Conservation (phyloP, 768 basidiomycete species). For the Kwoniella heveanensis region DNA sequence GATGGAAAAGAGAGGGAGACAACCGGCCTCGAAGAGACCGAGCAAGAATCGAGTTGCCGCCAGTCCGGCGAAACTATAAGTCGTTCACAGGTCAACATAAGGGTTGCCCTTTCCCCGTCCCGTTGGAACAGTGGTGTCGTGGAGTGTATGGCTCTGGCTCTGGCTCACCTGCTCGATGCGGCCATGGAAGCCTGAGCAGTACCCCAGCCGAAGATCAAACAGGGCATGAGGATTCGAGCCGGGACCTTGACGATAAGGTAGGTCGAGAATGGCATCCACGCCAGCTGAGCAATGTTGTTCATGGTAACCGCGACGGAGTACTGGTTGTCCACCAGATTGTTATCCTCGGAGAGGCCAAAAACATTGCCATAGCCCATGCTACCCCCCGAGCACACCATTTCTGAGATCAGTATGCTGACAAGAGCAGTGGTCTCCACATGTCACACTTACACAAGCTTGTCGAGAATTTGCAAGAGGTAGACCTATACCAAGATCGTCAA, state of each 20-base stretch:
- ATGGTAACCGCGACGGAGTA: constrained; percentile 29
- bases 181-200: constrained; percentile 37
- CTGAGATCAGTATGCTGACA: too few relatives aligned
- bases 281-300: constrained; percentile 50
- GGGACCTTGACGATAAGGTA: constrained; percentile 50
- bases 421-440: too few relatives aligned
- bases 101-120: too few relatives aligned
- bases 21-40: constrained; percentile 51
- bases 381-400: too few relatives aligned
- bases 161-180: constrained; percentile 16
- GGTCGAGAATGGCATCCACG: constrained; percentile 51
- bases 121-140: too few relatives aligned
- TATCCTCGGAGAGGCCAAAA: constrained; percentile 36
- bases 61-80: constrained; percentile 35
- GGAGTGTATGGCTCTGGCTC: not conserved
- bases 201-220: constrained; percentile 49
- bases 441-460: constrained; percentile 26
- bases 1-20: constrained; percentile 24
- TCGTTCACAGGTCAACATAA: too few relatives aligned
- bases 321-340: constrained; percentile 3
- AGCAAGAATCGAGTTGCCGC: constrained; percentile 54
- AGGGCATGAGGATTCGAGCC: constrained; percentile 44
- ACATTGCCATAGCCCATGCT: constrained; percentile 48
- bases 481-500: constrained; percentile 47
- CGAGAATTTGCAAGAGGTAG: constrained; percentile 50